Conservation (phyloP, 179 eudicot species). For the Patellifolia procumbens region DNA sequence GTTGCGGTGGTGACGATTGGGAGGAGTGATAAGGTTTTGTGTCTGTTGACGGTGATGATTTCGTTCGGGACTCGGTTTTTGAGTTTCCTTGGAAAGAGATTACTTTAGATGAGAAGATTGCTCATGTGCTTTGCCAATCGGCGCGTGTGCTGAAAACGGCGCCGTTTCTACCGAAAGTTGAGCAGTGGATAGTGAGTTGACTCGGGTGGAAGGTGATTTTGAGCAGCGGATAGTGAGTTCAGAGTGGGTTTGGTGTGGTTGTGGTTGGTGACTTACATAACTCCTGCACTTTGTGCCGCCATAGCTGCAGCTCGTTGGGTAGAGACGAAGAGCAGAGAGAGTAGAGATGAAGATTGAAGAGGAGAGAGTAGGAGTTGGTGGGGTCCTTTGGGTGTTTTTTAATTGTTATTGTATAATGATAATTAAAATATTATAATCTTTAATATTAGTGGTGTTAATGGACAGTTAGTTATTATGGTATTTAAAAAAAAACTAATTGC, state of each 20-base stretch:
- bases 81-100: conserved; percentile 44
- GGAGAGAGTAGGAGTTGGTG: too few species aligned
- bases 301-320: too few species aligned
- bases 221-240: conserved; percentile 19
- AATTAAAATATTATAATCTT: too few species aligned
- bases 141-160: conserved; percentile 41
- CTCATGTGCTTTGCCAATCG: conserved; percentile 78
- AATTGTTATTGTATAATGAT: too few species aligned
- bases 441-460: too few species aligned
- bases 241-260: conserved; percentile 34
- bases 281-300: conserved; percentile 49
- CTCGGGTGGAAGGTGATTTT: conserved; percentile 17
- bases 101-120: conserved; percentile 66
- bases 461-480: too few species aligned
- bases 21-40: conserved; percentile 48
- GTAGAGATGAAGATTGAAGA: too few species aligned
- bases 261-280: conserved; percentile 38
- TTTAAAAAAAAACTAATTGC: too few species aligned
- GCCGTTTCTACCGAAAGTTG: conserved; percentile 29
- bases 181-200: conserved; percentile 35
- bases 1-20: conserved; percentile 20
- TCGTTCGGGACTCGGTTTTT: conserved; percentile 18
- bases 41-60: conserved; percentile 52
- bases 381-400: too few species aligned
- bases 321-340: too few species aligned